Percentiles rank a stretch among this genome's conserved stretches.
Conservation (phyloP, 192 early-diverging fungal species). For the Linderina pennispora region DNA sequence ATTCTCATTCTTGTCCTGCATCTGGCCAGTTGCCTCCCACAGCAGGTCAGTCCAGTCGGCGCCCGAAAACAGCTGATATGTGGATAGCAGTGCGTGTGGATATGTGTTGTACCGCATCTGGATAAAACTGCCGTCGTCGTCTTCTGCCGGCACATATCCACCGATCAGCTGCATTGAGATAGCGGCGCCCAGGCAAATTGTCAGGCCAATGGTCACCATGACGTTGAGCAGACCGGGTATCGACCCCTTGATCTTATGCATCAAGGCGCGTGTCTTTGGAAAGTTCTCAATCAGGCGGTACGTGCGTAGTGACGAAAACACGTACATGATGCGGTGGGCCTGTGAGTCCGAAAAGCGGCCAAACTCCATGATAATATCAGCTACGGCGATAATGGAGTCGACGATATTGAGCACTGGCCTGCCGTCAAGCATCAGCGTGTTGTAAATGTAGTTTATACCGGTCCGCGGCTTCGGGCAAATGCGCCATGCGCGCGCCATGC, state of each 20-base stretch:
- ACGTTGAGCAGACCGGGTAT: slow-evolving; percentile 53
- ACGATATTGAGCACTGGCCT: neutral
- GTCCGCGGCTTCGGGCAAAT: neutral
- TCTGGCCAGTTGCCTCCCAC: slow-evolving; percentile 35
- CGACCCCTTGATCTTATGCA: neutral
- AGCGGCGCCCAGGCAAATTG: slow-evolving; percentile 46
- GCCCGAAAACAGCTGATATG: slow-evolving; percentile 60
- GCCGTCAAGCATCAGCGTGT: neutral
- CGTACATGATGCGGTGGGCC: neutral
- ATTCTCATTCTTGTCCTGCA: neutral
- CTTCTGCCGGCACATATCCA: slow-evolving; percentile 9
- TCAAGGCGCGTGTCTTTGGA: neutral
- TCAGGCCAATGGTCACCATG: slow-evolving; percentile 50
- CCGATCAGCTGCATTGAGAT: slow-evolving; percentile 47
- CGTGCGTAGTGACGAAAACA: neutral
- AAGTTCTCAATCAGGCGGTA: neutral
- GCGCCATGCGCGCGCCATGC: neutral
- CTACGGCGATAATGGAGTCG: neutral
- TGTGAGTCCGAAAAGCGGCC: neutral
- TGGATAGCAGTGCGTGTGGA: slow-evolving; percentile 49
- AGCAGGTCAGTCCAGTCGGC: slow-evolving; percentile 57
- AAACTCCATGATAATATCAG: neutral
- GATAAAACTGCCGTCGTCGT: slow-evolving; percentile 3
- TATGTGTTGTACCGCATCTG: slow-evolving; percentile 47
- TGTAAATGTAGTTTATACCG: neutral